Evolutionary conservation across 78 protist genomes (phyloP).

Genomic region (Mantamonas sphyraenae): DNA sequence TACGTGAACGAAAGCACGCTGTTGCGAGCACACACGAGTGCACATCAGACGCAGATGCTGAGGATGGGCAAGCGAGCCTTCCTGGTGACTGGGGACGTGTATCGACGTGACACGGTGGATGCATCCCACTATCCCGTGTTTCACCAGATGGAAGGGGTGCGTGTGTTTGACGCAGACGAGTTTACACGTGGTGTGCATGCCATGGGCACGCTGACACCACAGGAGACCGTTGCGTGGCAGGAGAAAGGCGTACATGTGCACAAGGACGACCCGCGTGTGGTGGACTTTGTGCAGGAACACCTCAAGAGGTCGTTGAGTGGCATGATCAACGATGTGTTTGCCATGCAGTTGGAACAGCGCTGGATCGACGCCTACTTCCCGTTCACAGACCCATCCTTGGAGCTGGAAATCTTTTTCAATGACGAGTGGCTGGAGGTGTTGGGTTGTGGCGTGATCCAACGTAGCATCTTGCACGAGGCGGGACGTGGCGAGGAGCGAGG

Average conservation of each 20-base stretch:
- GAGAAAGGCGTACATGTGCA: not conserved
- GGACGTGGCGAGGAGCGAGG: slow-evolving; percentile 37
- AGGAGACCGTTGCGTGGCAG: not conserved
- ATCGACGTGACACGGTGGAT: slow-evolving; percentile 79
- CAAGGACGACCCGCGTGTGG: not conserved
- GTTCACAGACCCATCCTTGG: slow-evolving; percentile 77
- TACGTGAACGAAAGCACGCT: slow-evolving; percentile 21
- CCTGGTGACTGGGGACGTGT: slow-evolving; percentile 76
- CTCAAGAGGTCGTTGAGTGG: not conserved
- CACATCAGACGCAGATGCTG: slow-evolving; percentile 65
- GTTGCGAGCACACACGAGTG: slow-evolving; percentile 62
- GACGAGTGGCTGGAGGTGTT: slow-evolving; percentile 77
- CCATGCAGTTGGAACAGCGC: slow-evolving; percentile 29
- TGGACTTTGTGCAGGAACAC: not conserved
- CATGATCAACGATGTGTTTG: not conserved
- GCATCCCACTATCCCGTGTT: slow-evolving; percentile 76
- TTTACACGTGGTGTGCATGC: not conserved
- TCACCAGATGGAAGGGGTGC: slow-evolving; percentile 28
- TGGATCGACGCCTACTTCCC: slow-evolving; percentile 84
- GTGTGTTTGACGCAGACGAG: not conserved
- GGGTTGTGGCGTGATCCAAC: slow-evolving; percentile 76
- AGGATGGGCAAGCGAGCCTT: slow-evolving; percentile 23
- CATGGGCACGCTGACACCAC: not conserved
- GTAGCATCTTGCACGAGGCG: slow-evolving; percentile 26
- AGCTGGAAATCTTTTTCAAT: slow-evolving; percentile 71